phyloP scores from a whole-genome alignment of 1,284 basidiomycete genomes.

The Rugosomyces carneus region DNA sequence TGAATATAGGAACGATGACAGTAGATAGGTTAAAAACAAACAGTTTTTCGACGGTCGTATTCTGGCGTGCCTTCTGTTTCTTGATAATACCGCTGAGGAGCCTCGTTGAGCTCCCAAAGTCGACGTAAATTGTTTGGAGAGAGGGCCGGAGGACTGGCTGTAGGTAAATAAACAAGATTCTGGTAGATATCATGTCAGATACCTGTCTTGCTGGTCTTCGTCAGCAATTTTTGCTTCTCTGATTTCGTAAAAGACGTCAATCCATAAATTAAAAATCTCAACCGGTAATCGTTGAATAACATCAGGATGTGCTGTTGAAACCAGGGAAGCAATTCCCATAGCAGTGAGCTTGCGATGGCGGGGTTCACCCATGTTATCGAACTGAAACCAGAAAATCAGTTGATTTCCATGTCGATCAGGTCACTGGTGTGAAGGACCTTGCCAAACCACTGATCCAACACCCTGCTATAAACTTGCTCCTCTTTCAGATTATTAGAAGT shows the following conservation, averaged over 20 bases:
- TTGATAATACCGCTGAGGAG: constrained; percentile 51
- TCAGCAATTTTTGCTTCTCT: constrained; percentile 55
- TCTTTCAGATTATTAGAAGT: constrained; percentile 42
- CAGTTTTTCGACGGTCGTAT: constrained; percentile 61
- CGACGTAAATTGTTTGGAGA: constrained; percentile 38
- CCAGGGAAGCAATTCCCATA: constrained; percentile 67
- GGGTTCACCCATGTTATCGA: constrained; percentile 80
- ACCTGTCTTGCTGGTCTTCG: constrained; percentile 26
- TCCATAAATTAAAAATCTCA: constrained; percentile 84
- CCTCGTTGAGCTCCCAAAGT: constrained; percentile 61
- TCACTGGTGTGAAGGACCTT: constrained; percentile 31
- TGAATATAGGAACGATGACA: background rate
- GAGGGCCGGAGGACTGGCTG: constrained; percentile 15
- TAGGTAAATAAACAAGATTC: background rate
- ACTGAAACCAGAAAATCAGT: constrained; percentile 40
- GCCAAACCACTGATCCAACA: constrained; percentile 77
- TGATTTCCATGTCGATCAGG: constrained; percentile 1
- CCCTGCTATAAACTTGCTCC: constrained; percentile 49
- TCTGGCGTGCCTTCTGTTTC: constrained; percentile 61
- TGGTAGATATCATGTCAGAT: constrained; percentile 13
- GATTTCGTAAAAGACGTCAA: constrained; percentile 85
- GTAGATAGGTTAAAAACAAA: constrained; percentile 27
- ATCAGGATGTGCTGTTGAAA: constrained; percentile 62
- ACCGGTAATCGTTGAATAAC: constrained; percentile 64
- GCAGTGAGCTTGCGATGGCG: constrained; percentile 68